Evolutionary conservation across 2,329 filamentous ascomycete genomes (phyloP), one percentile per base, ranked within the genome.

Genomic region (Apiospora sp.): DNA sequence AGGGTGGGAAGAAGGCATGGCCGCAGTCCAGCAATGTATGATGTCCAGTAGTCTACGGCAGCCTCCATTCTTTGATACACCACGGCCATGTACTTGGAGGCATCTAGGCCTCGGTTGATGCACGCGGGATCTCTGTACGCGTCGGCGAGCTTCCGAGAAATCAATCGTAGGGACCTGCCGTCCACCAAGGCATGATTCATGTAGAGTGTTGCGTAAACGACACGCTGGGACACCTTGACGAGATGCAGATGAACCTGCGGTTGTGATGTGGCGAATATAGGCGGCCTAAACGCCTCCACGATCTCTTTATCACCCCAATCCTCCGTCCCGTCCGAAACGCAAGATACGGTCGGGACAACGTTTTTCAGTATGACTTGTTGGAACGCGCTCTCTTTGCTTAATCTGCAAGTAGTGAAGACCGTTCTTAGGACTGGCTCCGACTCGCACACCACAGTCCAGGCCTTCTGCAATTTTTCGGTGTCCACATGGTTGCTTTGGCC

Each of bases 351-450:
- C 4, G 51, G 51, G n/a, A 10, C 51, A 10, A 16, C 51, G 10
- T 22, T 58, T 10, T 58, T 58, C 51, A 58, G 51, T 7, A 58
- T 58, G 51, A 58, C 51, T 58, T 58, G 51, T 16, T 58, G 51
- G 51, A 58, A 27, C 8, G 51, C 27, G 27, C 51, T 58, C 8
- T 30, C 51, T 58, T 24, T 24, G 27, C 6, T 24, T 7, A 24
- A 24, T 7, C n/a, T 7, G n/a, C n/a, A 58, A 5, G n/a, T 58
- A 7, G 51, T 58, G 51, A 58, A 58, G n/a, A 58, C 27, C 13
- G 51, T 58, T 24, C 51, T 24, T 10, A 58, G 19, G 27, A 58
- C 22, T 7, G 51, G 51, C 27, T 58, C n/a, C 6, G n/a, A 24
- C 4, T 6, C 27, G 51, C 51, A 58, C 13, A 58, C 6, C 5